Evolutionary conservation across 2,329 filamentous ascomycete species (phyloP).

Genomic region (Rutstroemia sydowiana): DNA sequence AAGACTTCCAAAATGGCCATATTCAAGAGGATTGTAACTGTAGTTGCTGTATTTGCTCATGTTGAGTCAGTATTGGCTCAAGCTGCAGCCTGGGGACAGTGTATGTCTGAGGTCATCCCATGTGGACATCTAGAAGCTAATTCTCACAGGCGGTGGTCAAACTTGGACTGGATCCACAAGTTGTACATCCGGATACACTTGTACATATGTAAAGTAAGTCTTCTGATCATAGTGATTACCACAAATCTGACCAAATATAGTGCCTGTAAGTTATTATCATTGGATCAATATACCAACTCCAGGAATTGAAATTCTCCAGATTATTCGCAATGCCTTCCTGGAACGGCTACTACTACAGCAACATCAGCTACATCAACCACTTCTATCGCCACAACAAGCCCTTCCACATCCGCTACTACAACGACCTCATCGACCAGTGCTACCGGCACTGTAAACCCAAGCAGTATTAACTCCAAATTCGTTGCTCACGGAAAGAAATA

Average conservation of each 20-base stretch:
- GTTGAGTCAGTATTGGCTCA: conserved; percentile 16
- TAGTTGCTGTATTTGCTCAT: conserved; percentile 15
- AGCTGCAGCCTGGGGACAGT: conserved; percentile 16
- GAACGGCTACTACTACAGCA: conserved; percentile 4
- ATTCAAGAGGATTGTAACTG: conserved; percentile 16
- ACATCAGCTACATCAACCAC: conserved; percentile 5
- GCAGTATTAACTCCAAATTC: conserved; percentile 49
- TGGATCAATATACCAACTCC: neutral
- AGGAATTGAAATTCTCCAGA: conserved; percentile 3
- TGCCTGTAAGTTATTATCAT: neutral
- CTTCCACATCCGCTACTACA: conserved; percentile 2
- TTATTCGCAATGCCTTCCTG: conserved; percentile 24
- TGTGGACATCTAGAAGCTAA: neutral
- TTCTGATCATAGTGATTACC: neutral
- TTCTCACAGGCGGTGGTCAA: conserved; percentile 24
- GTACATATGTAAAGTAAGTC: conserved; percentile 18
- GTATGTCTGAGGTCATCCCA: conserved; percentile 8
- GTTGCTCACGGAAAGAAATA: conserved; percentile 59
- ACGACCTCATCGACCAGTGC: conserved; percentile 4
- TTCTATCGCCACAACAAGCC: conserved; percentile 4
- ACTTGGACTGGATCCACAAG: conserved; percentile 26
- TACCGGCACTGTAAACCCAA: conserved; percentile 17
- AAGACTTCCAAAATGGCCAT: conserved; percentile 18
- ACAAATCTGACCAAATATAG: neutral
- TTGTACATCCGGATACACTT: conserved; percentile 27